Base-by-base conservation (phyloP, 2,329 filamentous ascomycete species). In the Hymenoscyphus linearis region DNA sequence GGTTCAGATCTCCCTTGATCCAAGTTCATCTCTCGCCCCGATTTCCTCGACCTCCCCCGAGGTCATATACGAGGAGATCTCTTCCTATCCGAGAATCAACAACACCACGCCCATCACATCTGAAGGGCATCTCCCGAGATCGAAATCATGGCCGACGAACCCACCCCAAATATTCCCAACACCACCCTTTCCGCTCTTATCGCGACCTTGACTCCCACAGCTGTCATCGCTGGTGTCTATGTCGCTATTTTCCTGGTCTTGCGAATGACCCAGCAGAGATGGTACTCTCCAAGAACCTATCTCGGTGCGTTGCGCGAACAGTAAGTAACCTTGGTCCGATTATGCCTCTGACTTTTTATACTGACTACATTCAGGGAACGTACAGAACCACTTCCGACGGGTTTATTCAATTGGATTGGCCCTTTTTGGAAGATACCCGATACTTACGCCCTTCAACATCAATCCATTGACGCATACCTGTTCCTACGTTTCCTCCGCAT, bases 401-500 rank as follows among this genome's bases (percentile, higher is more conserved):
- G 88, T 59, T 73, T 85, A 53, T 77, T 89, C 68, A 84, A 88
- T 67, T 92, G 89, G 89, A 74, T 91, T 61, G 76, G 76, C 10
- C 78, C 82, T 13, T 89, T 91, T 76, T 88, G 84, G 77, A 82
- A 82, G 68, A 82, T 84, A 52, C 82, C 83, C 3, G 93, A 98
- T 73, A 86, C 86, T 47, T 91, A 90, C 71, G 85, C 93, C 27
- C 84, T 98, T 25, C 90, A 95, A 70, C 91, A 96, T 77, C 91
- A 93, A 73, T 96, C 92, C 0, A 84, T 99, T 65, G 93, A 99
- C 73, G 90, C 89, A 35, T 98, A 93, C 75, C 85, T 98, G 57
- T 91, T 96, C 74, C 80, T 98, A 31, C 91, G 93, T 37, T 96
- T 93, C 71, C 77, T 98, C 65, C 91, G 92, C 71, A 88, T 95